phyloP scores from a whole-genome alignment of 148 eudicot species.

The Selenicereus undatus region DNA sequence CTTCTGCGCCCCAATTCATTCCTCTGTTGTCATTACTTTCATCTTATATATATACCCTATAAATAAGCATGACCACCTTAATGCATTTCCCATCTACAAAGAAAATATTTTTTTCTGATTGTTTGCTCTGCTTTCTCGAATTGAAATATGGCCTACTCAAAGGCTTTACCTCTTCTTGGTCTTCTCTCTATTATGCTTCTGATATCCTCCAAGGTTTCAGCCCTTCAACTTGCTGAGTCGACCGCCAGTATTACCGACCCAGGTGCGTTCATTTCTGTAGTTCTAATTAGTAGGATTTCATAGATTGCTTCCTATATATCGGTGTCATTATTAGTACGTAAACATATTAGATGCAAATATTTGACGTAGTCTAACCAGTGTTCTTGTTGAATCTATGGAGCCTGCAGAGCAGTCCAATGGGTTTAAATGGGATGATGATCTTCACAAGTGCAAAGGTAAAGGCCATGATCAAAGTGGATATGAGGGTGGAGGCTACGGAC shows the following conservation, averaged over 20 bases:
- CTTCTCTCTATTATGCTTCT: background rate
- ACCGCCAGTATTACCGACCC: background rate
- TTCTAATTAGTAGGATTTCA: background rate
- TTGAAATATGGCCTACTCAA: background rate
- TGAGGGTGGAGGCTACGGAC: background rate
- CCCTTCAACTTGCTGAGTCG: background rate
- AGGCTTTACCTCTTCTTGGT: slow-evolving; percentile 1
- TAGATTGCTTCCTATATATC: no score
- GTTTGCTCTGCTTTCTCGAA: no score
- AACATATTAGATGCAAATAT: background rate
- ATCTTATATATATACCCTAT: background rate
- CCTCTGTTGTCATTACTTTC: background rate
- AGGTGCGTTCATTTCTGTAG: background rate
- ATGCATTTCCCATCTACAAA: background rate
- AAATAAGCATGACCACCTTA: background rate
- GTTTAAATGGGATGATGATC: background rate
- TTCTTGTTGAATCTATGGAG: background rate
- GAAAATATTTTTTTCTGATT: background rate
- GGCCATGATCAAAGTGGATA: background rate
- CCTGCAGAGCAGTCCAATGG: background rate
- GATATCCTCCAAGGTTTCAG: background rate
- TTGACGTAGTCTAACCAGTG: background rate
- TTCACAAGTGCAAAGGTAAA: background rate
- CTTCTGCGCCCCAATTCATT: background rate
- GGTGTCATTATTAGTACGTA: background rate